These are phyloP conservation scores for Fonsecaea monophora DNA, from an alignment of 2,329 filamentous ascomycete species.

Conservation along the genomic window DNA sequence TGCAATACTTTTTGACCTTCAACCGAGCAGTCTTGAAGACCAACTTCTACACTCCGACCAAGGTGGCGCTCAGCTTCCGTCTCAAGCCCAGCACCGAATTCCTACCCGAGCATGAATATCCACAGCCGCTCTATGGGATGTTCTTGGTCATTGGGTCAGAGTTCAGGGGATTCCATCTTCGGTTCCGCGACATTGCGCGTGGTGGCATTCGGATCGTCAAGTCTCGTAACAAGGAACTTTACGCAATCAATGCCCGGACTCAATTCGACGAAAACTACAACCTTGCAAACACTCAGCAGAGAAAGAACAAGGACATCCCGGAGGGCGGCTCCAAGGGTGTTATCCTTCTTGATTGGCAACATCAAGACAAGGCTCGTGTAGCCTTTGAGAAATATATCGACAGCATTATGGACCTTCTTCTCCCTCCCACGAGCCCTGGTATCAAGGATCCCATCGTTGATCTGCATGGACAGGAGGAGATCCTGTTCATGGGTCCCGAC, in stretches of 20 bases:
- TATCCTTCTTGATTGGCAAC: slow-evolving; percentile 88
- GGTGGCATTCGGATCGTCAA: slow-evolving; percentile 99
- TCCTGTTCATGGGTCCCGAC: slow-evolving; percentile 97
- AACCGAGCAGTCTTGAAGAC: slow-evolving; percentile 94
- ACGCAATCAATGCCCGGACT: slow-evolving; percentile 93
- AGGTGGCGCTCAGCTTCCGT: slow-evolving; percentile 96
- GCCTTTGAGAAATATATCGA: slow-evolving; percentile 99
- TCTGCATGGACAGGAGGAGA: slow-evolving; percentile 91
- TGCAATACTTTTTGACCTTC: slow-evolving; percentile 95
- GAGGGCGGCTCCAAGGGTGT: slow-evolving; percentile 98
- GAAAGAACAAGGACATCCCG: slow-evolving; percentile 99
- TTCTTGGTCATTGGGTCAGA: slow-evolving; percentile 97
- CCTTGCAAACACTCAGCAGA: slow-evolving; percentile 95
- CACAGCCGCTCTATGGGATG: slow-evolving; percentile 94
- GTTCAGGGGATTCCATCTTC: slow-evolving; percentile 94
- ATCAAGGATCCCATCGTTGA: slow-evolving; percentile 99
- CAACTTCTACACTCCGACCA: slow-evolving; percentile 97
- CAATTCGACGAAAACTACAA: slow-evolving; percentile 99
- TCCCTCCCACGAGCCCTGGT: slow-evolving; percentile 87
- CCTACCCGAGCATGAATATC: slow-evolving; percentile 89
- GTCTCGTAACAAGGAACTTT: slow-evolving; percentile 93
- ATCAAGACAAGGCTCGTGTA: slow-evolving; percentile 89
- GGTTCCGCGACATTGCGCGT: slow-evolving; percentile 95
- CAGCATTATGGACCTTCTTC: slow-evolving; percentile 91
- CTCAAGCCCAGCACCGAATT: slow-evolving; percentile 77